Conservation (phyloP, 371 early-diverging fungal species). For the Apophysomyces elegans region DNA sequence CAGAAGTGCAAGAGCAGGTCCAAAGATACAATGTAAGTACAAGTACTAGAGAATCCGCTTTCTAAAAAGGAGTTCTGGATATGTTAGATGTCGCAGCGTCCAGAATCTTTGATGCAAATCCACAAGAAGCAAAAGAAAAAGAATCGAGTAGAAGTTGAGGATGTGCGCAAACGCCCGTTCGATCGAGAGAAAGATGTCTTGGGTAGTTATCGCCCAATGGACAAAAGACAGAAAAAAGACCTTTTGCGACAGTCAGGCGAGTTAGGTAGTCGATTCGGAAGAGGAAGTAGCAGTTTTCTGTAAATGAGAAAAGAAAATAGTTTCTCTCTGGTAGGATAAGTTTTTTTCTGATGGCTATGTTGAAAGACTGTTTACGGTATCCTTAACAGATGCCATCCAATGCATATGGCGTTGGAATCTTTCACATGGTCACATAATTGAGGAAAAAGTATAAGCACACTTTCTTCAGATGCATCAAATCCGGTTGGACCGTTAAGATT, state of each 20-base stretch:
- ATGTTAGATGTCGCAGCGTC: conserved; percentile 40
- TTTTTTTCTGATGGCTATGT: not conserved
- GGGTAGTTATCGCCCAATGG: conserved; percentile 40
- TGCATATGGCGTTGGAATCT: too few species aligned
- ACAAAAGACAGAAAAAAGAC: conserved; percentile 52
- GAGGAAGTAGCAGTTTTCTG: conserved; percentile 50
- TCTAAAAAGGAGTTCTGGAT: not conserved
- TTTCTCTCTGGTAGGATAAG: conserved; percentile 1
- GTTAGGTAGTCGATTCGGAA: conserved; percentile 52
- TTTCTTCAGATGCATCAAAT: too few species aligned
- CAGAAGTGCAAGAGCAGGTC: conserved; percentile 21
- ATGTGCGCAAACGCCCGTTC: conserved; percentile 58
- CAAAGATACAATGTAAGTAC: conserved; percentile 36
- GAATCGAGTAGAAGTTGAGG: conserved; percentile 37
- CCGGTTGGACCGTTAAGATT: too few species aligned
- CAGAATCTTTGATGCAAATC: conserved; percentile 55
- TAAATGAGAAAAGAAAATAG: conserved; percentile 20
- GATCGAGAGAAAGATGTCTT: conserved; percentile 63
- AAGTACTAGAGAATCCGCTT: conserved; percentile 6
- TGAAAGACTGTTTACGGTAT: too few species aligned
- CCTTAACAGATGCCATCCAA: too few species aligned
- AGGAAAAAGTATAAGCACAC: too few species aligned
- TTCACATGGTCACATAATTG: too few species aligned
- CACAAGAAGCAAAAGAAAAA: conserved; percentile 39
- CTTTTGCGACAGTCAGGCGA: conserved; percentile 49